Base-by-base conservation (phyloP, 305 asterid genomes). In the Striga hermonthica region DNA sequence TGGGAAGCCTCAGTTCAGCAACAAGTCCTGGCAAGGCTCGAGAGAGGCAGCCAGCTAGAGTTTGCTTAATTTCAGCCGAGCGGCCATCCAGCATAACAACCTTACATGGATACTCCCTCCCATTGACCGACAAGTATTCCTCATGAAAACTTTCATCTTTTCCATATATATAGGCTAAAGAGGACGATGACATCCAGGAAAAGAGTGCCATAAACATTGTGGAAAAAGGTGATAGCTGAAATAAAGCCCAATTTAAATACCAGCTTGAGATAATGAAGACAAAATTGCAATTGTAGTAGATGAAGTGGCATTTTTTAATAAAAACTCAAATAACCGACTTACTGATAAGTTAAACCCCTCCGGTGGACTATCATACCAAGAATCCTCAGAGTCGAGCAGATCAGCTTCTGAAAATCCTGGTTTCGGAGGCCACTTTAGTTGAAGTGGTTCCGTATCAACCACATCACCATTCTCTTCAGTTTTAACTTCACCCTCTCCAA, bases 111-210 rank as follows among this genome's bases (percentile, higher is more conserved):
- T 93, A 93, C 74, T 90, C 95, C 73, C 90, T 82, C 73, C 96
- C 98, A 65, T 86, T 86, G 69, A 88, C 75, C 14, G 57, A 82
- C 64, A 73, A 66, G 78, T 86, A 90, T 16, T 90, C 95, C 78
- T 86, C 91, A 62, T 81, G 83, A 68, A 12, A 78, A 68, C 77
- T 90, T 59, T 79, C 95, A 55, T 86, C 96, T 61, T 72, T 83
- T 47, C 98, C 98, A 59, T 93, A 88, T 75, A 90, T 81, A 75
- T 87, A 93, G 39, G 98, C 96, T 75, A 90, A 71, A 67, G 98
- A 84, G 41, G 95, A 87, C 8, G 98, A 86, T 3, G 97, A 84
- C 63, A 83, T 78, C 98, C 97, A 93, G 43, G 86, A 62, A 81
- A 90, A 93, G 65, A 90, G 80, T 44, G 95, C 81, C 87, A 80